phyloP scores from a whole-genome alignment of 805 yeast species.

The Candida sphagnicola region DNA sequence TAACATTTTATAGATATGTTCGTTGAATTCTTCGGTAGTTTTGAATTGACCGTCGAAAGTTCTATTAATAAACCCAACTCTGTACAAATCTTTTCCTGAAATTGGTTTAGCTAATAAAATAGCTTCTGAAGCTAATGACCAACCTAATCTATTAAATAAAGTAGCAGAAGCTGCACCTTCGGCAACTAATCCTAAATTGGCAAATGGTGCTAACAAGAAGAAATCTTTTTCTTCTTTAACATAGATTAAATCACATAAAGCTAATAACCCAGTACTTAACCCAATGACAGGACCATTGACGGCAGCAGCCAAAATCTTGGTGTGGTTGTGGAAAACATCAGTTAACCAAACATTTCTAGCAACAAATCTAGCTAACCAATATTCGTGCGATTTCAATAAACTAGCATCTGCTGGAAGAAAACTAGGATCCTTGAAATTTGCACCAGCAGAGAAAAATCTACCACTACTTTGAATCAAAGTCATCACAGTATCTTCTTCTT shows the following conservation, averaged over 20 bases:
- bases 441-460: slow-evolving; percentile 80
- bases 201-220: slow-evolving; percentile 68
- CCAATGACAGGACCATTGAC: slow-evolving; percentile 90
- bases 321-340: slow-evolving; percentile 63
- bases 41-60: slow-evolving; percentile 39
- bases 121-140: slow-evolving; percentile 70
- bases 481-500: slow-evolving; percentile 53
- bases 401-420: slow-evolving; percentile 24
- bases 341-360: slow-evolving; percentile 70
- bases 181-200: slow-evolving; percentile 75
- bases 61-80: slow-evolving; percentile 60
- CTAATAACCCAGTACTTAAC: slow-evolving; percentile 65
- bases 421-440: slow-evolving; percentile 48
- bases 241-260: slow-evolving; percentile 74
- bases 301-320: slow-evolving; percentile 66
- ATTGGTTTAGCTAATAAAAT: slow-evolving; percentile 67
- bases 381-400: slow-evolving; percentile 24
- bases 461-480: slow-evolving; percentile 73
- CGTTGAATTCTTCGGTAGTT: slow-evolving; percentile 41
- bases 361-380: slow-evolving; percentile 57
- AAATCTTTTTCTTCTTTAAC: slow-evolving; percentile 55
- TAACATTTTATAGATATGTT: slow-evolving; percentile 31
- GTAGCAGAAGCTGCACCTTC: slow-evolving; percentile 78
- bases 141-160: slow-evolving; percentile 65
- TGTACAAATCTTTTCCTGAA: slow-evolving; percentile 49